Evolutionary conservation across 2,329 filamentous ascomycete genomes (phyloP), one percentile per base, ranked within the genome.

Genomic region (Tympanopsis confertula): DNA sequence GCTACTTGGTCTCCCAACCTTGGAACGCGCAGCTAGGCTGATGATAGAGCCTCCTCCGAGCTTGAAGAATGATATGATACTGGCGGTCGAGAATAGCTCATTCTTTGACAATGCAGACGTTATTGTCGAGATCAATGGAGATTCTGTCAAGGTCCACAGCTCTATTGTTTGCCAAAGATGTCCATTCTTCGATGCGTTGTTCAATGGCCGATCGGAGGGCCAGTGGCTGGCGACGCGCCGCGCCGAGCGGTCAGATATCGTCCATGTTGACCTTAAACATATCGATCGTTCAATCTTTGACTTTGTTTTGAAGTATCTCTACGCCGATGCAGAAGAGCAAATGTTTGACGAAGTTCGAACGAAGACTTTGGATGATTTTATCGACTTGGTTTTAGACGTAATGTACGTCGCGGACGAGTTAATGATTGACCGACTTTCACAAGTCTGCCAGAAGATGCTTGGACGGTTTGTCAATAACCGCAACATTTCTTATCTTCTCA

Each of bases 251-350:
- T 12, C 10, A 10, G 30, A 33, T 18, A 17, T 7, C 10, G 15
- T 33, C 15, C 30, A 18, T 13, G 30, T 33, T 17, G 30, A 33
- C 30, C 30, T 33, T 15, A 33, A 33, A 17, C 30, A 33, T 15
- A 13, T 33, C 7, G 30, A 33, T 15, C 30, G 12, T 10, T 33
- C 30, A 7, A 15, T 33, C 30, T 33, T 33, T 33, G 30, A 33
- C n/a, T 26, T 26, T n/a, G 22, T 26, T 10, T n/a, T 26, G 7
- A 7, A n/a, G 22, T n/a, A 26, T n/a, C 7, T 26, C 7, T 26
- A 26, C n/a, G 22, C 22, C 7, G 22, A 26, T n/a, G n/a, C 22
- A n/a, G 22, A 26, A 26, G 22, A 26, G 22, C 22, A 26, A n/a
- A 7, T 26, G 7, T 26, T 26, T n/a, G 22, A 26, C 22, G 22